These are phyloP conservation scores for Wickerhamomyces rabaulensis DNA, from an alignment of 805 yeast genomes.

Conservation along the genomic window DNA sequence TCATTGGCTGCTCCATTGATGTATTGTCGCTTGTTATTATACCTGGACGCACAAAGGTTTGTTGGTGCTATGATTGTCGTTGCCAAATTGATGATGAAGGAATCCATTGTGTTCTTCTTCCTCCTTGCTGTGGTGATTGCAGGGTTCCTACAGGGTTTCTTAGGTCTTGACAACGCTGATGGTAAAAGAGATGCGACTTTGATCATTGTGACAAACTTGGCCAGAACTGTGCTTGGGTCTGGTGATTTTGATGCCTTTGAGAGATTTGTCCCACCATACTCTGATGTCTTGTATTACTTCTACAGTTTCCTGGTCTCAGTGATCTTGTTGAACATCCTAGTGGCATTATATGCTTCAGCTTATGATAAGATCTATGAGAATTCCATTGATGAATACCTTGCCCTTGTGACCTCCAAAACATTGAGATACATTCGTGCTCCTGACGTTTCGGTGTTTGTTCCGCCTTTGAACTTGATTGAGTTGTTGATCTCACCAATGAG, in stretches of 20 bases:
- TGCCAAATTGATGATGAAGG: slow-evolving; percentile 80
- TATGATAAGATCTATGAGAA: slow-evolving; percentile 76
- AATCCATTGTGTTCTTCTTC: slow-evolving; percentile 77
- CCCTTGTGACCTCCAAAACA: slow-evolving; percentile 79
- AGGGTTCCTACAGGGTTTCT: slow-evolving; percentile 82
- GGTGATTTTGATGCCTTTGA: slow-evolving; percentile 69
- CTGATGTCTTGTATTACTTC: slow-evolving; percentile 68
- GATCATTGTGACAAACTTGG: slow-evolving; percentile 55
- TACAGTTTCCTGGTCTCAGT: slow-evolving; percentile 74
- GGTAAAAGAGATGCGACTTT: slow-evolving; percentile 74
- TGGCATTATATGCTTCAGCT: slow-evolving; percentile 83
- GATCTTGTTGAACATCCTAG: slow-evolving; percentile 72
- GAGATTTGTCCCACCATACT: slow-evolving; percentile 79
- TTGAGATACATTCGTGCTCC: slow-evolving; percentile 84
- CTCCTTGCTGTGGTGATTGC: slow-evolving; percentile 61
- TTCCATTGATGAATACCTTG: slow-evolving; percentile 81
- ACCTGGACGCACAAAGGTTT: slow-evolving; percentile 72
- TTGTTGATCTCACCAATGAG: slow-evolving; percentile 43
- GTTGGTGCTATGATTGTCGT: slow-evolving; percentile 89
- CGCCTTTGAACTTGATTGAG: slow-evolving; percentile 79
- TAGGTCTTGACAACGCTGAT: slow-evolving; percentile 84
- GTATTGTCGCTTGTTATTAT: slow-evolving; percentile 76
- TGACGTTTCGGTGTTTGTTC: slow-evolving; percentile 77
- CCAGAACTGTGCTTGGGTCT: slow-evolving; percentile 69
- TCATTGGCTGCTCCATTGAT: slow-evolving; percentile 82